Evolutionary conservation across 2,329 filamentous ascomycete genomes (phyloP), one percentile per base, ranked within the genome.

Genomic region (Nigrospora osmanthi): DNA sequence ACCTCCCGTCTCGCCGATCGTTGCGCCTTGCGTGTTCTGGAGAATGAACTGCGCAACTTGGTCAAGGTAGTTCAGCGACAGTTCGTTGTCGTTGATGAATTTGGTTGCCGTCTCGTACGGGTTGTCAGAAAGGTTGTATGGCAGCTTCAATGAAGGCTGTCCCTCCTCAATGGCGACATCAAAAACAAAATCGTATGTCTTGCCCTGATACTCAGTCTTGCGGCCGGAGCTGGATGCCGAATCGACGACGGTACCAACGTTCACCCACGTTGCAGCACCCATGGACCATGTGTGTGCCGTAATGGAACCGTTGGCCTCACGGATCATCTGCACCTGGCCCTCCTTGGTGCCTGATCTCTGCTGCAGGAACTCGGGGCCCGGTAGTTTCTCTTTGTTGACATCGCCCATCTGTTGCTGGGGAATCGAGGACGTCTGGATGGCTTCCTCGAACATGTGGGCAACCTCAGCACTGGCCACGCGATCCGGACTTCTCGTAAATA

Each of bases 101-200:
- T 89, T 95, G 33, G 85, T 88, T 0, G 93, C 91, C 3, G 85
- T 84, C 55, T 95, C 87, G 62, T 94, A 97, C 0, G 89, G 88
- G 54, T 96, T 96, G 60, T 96, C 85, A 1, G 86, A 89, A 12
- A 91, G 75, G 61, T 97, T 96, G 67, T 87, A 97, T 0, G 91
- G 89, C n/a, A 97, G 74, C 64, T 96, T 96, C 38, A 97, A 72
- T 1, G 91, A 81, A 12, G 91, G 90, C 58, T 94, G 91, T 43
- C 89, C 91, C 57, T 96, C 91, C 61, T 95, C 88, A 50, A 96
- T 94, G 56, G 95, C 90, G 23, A 96, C 90, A 58, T 96, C 90
- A 54, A 97, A 97, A 10, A 98, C 90, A 57, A 85, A 96, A 60
- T 98, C 93, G 62, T 95, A 98, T 49, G 91, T 87, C 59, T 95